Conservation (phyloP, 768 basidiomycete species). For the Cystofilobasidium bisporidii region DNA sequence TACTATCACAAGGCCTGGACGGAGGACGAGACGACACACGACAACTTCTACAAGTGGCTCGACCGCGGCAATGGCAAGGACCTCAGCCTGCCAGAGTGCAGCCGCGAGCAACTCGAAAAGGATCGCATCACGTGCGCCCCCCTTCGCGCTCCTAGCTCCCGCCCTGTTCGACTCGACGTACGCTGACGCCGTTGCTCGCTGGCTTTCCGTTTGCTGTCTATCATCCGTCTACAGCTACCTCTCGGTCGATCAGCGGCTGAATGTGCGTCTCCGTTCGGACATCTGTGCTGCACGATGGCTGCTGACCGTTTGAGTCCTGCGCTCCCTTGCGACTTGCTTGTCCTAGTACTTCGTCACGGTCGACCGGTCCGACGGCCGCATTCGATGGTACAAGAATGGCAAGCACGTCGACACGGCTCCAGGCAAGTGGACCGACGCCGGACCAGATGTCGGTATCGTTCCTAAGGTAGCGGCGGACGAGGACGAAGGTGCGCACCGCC, state of each 20-base stretch:
- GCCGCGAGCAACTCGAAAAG: constrained; percentile 53
- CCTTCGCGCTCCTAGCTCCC: not conserved
- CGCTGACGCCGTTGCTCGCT: constrained; percentile 15
- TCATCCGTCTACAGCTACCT: constrained; percentile 49
- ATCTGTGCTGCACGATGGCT: not conserved
- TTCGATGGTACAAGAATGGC: constrained; percentile 31
- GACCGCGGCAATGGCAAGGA: constrained; percentile 54
- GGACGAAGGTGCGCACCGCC: not conserved
- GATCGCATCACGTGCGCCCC: constrained; percentile 44
- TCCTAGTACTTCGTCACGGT: constrained; percentile 51
- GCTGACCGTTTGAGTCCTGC: too few species aligned
- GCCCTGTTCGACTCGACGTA: not conserved
- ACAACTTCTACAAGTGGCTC: constrained; percentile 61
- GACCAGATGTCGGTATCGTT: constrained; percentile 18
- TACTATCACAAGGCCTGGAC: constrained; percentile 55
- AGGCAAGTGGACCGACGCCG: constrained; percentile 8
- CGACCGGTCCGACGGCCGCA: constrained; percentile 44
- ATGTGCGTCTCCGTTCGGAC: constrained; percentile 32
- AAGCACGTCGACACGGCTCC: constrained; percentile 45
- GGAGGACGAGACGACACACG: constrained; percentile 48
- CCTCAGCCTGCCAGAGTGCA: constrained; percentile 52
- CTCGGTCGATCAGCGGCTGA: constrained; percentile 53
- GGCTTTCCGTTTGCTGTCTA: too few species aligned
- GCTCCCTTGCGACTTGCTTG: too few species aligned
- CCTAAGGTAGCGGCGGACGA: constrained; percentile 11